A percentile compares a stretch with the other conserved stretches of the same genome.
phyloP scores from a whole-genome alignment of 768 basidiomycete species.

The Leccinum incarnatum region DNA sequence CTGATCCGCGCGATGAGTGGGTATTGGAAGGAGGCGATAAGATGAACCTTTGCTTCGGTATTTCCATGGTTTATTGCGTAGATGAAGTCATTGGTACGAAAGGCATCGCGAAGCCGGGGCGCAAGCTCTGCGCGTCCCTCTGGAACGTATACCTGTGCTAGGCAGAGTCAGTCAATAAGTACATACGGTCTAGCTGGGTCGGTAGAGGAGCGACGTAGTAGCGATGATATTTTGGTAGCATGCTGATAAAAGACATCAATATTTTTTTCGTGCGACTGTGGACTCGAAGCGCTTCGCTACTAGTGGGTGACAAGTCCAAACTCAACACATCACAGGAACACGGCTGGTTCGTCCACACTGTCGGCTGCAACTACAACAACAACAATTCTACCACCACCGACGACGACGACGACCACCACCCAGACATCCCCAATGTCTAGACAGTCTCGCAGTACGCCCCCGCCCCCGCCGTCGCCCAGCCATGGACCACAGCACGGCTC shows the following conservation, averaged over 20 bases:
- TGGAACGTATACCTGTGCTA: constrained; percentile 28
- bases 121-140: constrained; percentile 43
- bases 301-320: constrained; percentile 11
- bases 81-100: constrained; percentile 42
- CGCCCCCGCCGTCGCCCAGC: constrained; percentile 42
- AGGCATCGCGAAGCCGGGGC: constrained; percentile 43
- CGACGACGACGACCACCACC: constrained; percentile 9
- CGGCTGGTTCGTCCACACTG: constrained; percentile 9
- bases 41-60: constrained; percentile 34
- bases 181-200: too few relatives aligned
- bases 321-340: constrained; percentile 12
- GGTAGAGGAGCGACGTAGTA: constrained; percentile 16
- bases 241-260: constrained; percentile 5
- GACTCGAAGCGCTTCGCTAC: neutral
- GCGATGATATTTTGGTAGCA: constrained; percentile 37
- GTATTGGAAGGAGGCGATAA: neutral
- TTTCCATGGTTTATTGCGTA: constrained; percentile 40
- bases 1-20: constrained; percentile 29
- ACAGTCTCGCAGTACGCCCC: constrained; percentile 42
- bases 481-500: constrained; percentile 39
- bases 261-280: constrained; percentile 10
- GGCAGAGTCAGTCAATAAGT: too few relatives aligned
- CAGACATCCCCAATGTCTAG: constrained; percentile 41
- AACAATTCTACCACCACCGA: neutral
- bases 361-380: constrained; percentile 19